Conservation (phyloP, 1,284 basidiomycete genomes). For the Pterula multifida region DNA sequence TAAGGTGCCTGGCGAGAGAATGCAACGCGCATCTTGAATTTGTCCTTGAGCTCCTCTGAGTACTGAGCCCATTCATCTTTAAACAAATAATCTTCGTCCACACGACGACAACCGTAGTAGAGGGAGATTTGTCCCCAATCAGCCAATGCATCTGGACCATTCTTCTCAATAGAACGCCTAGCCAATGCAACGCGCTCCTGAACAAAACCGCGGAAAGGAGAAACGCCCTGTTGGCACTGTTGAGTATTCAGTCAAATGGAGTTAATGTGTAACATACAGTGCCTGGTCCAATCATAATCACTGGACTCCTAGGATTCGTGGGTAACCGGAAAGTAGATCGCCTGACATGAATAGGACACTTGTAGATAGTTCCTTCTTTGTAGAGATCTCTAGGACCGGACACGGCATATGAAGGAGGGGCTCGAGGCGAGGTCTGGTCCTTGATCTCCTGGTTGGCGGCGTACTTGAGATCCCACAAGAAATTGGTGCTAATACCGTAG, state of each 20-base stretch:
- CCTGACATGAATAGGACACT: constrained; percentile 88
- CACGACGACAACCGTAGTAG: constrained; percentile 91
- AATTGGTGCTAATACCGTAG: constrained; percentile 85
- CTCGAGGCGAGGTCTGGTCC: constrained; percentile 26
- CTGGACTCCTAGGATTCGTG: constrained; percentile 93
- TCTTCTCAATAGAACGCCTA: constrained; percentile 87
- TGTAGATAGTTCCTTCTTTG: constrained; percentile 57
- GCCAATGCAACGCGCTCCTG: constrained; percentile 96
- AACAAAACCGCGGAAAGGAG: constrained; percentile 96
- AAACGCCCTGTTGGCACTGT: constrained; percentile 62
- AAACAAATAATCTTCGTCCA: constrained; percentile 87
- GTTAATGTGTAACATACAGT: constrained; percentile 51
- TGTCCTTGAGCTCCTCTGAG: constrained; percentile 75
- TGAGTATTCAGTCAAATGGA: constrained; percentile 8
- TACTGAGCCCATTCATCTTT: constrained; percentile 92
- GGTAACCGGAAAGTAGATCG: constrained; percentile 94
- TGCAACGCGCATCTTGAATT: constrained; percentile 81
- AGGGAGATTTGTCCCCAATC: constrained; percentile 94
- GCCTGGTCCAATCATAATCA: constrained; percentile 98
- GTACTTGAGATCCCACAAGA: constrained; percentile 83
- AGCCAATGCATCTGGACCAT: constrained; percentile 79
- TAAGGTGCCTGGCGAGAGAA: constrained; percentile 80
- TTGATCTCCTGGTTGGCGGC: constrained; percentile 50
- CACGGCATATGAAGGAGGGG: constrained; percentile 70
- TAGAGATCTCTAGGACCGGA: constrained; percentile 85